Evolutionary conservation across 2,329 filamentous ascomycete species (phyloP).

Genomic region (Trichoderma afroharzianum): DNA sequence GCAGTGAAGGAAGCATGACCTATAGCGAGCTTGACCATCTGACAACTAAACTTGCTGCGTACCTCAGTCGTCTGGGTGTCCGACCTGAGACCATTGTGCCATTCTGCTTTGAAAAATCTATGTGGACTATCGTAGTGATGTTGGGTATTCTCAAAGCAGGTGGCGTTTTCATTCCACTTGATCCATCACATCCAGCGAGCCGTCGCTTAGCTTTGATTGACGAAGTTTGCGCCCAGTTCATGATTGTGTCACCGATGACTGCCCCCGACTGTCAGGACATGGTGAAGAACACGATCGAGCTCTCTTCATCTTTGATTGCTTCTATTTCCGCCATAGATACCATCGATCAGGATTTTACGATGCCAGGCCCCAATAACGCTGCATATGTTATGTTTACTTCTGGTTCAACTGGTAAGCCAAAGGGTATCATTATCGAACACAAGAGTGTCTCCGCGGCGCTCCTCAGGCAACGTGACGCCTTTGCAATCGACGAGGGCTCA

Average conservation of each 20-base stretch:
- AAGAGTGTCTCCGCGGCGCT: background rate
- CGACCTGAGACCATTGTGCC: slow-evolving; percentile 22
- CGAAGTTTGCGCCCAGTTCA: slow-evolving; percentile 13
- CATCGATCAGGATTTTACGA: background rate
- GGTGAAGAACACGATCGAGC: slow-evolving; percentile 1
- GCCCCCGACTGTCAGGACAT: background rate
- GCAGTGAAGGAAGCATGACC: slow-evolving; percentile 2
- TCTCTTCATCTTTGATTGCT: background rate
- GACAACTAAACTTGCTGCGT: background rate
- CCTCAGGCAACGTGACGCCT: background rate
- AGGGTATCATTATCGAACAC: slow-evolving; percentile 12
- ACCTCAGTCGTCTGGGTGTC: slow-evolving; percentile 24
- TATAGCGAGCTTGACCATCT: slow-evolving; percentile 5
- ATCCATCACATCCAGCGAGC: slow-evolving; percentile 19
- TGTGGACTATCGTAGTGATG: slow-evolving; percentile 23
- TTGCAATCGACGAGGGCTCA: background rate
- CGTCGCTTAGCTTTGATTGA: slow-evolving; percentile 14
- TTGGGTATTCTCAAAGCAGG: slow-evolving; percentile 28
- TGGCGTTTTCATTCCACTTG: slow-evolving; percentile 27
- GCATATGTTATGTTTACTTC: slow-evolving; percentile 12
- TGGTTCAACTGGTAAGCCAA: slow-evolving; percentile 12
- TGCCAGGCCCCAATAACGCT: background rate
- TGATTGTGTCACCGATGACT: slow-evolving; percentile 14
- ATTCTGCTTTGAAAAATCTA: slow-evolving; percentile 22
- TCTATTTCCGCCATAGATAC: background rate